Base-by-base conservation (phyloP, 352 stramenopile species). In the Phytopythium mirpurense region DNA sequence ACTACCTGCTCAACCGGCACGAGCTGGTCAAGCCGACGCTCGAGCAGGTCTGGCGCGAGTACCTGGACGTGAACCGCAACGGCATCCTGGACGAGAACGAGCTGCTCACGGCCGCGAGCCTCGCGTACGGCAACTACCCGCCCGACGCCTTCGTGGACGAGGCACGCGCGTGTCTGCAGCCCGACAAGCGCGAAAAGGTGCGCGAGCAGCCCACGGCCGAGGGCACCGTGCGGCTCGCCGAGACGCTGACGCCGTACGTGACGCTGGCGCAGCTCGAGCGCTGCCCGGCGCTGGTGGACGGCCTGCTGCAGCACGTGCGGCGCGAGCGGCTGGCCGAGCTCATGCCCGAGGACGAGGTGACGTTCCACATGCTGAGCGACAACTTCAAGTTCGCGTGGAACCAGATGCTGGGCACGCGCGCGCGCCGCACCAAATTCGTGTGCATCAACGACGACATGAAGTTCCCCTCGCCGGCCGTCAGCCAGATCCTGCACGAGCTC, bases 391-490 rank as follows among this genome's bases (percentile, higher is more conserved):
- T 86, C 42, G 95, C 93, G 36, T 90, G 84, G 75, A 85, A 86
- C 52, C 86, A 98, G 71, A 89, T 98, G 67, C 83, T 98, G 57
- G 88, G 83, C 54, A 95, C 96, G 46, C 84, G 94, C 36, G 84
- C 83, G 44, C 72, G 88, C 11, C 85, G 91, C 24, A 91, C 88
- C 46, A 98, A 98, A 75, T 98, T 98, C 57, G 88, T 98, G 23
- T 98, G 93, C 64, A 92, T 98, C 60, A 98, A 98, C 64, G 94
- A 98, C 75, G 87, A 98, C 70, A 97, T 98, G 83, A 81, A 96
- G 57, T 73, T 80, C 45, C 86, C 90, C 51, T 89, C 88, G n/a
- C 60, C 63, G 18, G 61, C 79, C 8, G 74, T 97, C 23, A 78
- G 75, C 43, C 76, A 93, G 57, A 93, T 93, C 45, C 63, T 98